Evolutionary conservation across 768 basidiomycete genomes (phyloP), one percentile per base, ranked within the genome.

Genomic region (Wakefieldia striispora): DNA sequence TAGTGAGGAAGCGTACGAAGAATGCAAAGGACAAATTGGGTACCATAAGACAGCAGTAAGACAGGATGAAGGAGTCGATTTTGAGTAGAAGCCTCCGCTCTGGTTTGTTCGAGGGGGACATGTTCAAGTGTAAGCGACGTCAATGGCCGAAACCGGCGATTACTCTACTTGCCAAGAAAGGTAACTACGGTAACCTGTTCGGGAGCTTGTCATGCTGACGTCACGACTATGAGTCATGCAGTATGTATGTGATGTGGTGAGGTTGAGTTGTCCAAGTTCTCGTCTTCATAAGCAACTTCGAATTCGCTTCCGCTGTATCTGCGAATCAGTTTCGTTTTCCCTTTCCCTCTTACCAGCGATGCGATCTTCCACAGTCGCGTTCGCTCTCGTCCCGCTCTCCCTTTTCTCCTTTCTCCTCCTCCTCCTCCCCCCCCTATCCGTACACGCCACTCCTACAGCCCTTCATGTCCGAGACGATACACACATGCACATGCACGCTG

Each of bases 41-140:
- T 54, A 84, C 78, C 83, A 86, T 81, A 40, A 86, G 71, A 70
- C 84, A 86, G 60, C 82, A 81, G 60, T 84, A 86, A 9, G 83
- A 84, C 35, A 87, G 63, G 42, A 87, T 84, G 60, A 85, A 84
- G 72, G 76, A 81, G 63, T 88, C 79, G 20, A 80, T 70, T 55
- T 88, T 87, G 55, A 78, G 57, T 21, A 88, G 65, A 27, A 87
- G 72, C 17, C 50, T 73, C 26, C 70, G 62, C 69, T 86, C 84
- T 71, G 24, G n/a, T n/a, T n/a, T n/a, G n/a, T n/a, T n/a, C n/a
- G n/a, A n/a, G n/a, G n/a, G n/a, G n/a, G n/a, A n/a, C n/a, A n/a
- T n/a, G n/a, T n/a, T n/a, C n/a, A n/a, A n/a, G n/a, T n/a, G n/a
- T n/a, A n/a, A n/a, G n/a, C n/a, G n/a, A n/a, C n/a, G n/a, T n/a